Conservation (phyloP, 345 rosid species). For the Sisymbrium irio region DNA sequence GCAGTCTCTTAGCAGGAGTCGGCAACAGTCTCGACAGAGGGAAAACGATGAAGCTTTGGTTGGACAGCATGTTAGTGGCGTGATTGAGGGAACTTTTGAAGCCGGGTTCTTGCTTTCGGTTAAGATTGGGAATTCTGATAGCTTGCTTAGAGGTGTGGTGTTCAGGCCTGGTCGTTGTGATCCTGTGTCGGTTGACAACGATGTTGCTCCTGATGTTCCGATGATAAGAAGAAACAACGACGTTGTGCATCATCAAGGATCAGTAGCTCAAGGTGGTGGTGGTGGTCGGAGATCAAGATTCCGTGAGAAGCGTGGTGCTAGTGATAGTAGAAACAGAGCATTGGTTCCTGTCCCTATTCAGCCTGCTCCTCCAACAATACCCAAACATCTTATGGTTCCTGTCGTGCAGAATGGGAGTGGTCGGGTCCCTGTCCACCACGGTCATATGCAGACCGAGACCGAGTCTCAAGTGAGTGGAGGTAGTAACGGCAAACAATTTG, state of each 20-base stretch:
- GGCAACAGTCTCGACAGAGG: slow-evolving; percentile 16
- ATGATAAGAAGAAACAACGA: slow-evolving; percentile 69
- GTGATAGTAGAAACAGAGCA: slow-evolving; percentile 24
- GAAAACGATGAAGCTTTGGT: slow-evolving; percentile 29
- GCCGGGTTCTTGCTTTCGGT: slow-evolving; percentile 79
- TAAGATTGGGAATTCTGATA: slow-evolving; percentile 55
- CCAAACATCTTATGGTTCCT: slow-evolving; percentile 51
- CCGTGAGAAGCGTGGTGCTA: slow-evolving; percentile 24
- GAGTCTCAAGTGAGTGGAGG: slow-evolving; percentile 35
- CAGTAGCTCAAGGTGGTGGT: slow-evolving; percentile 32
- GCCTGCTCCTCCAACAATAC: slow-evolving; percentile 32
- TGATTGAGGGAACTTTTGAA: slow-evolving; percentile 69
- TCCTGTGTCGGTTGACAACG: slow-evolving; percentile 64
- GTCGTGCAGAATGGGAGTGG: slow-evolving; percentile 48
- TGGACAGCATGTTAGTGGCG: slow-evolving; percentile 71
- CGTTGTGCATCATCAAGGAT: slow-evolving; percentile 35
- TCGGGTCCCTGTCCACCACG: slow-evolving; percentile 6
- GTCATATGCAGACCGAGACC: slow-evolving; percentile 31
- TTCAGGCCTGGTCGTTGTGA: slow-evolving; percentile 67
- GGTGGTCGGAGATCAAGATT: slow-evolving; percentile 31
- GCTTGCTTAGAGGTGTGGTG: slow-evolving; percentile 69
- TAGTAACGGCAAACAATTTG: slow-evolving; percentile 45
- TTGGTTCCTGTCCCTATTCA: slow-evolving; percentile 35
- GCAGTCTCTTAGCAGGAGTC: slow-evolving; percentile 18
- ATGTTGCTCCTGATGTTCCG: slow-evolving; percentile 65